Evolutionary conservation across 2,329 filamentous ascomycete genomes (phyloP).

Genomic region (Fusarium scirpi): DNA sequence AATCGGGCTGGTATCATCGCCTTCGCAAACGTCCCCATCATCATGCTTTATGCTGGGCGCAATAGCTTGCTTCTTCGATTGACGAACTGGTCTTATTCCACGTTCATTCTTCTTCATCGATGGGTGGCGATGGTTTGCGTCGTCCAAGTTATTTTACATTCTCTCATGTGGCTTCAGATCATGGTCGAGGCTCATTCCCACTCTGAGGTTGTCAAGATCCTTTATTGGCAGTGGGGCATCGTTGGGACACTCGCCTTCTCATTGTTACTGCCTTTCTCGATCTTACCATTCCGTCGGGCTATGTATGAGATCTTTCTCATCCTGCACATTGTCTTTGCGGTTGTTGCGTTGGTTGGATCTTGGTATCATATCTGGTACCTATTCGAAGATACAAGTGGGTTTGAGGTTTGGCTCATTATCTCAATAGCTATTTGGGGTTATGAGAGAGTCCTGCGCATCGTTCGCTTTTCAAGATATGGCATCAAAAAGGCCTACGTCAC

Average conservation of each 20-base stretch:
- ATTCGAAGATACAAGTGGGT: constrained; percentile 56
- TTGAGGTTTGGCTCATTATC: constrained; percentile 52
- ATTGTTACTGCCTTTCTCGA: constrained; percentile 50
- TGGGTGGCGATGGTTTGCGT: constrained; percentile 61
- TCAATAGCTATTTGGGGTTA: constrained; percentile 48
- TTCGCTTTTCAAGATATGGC: constrained; percentile 38
- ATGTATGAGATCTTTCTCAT: constrained; percentile 60
- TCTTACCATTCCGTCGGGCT: constrained; percentile 53
- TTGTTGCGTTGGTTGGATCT: constrained; percentile 56
- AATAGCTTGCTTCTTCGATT: constrained; percentile 63
- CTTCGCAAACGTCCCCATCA: constrained; percentile 56
- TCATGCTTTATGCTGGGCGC: constrained; percentile 59
- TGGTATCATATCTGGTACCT: constrained; percentile 57
- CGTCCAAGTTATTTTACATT: constrained; percentile 61
- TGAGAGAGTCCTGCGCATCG: constrained; percentile 46
- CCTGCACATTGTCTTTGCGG: constrained; percentile 56
- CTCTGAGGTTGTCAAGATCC: constrained; percentile 41
- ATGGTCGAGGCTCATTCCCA: constrained; percentile 50
- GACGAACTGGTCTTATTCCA: constrained; percentile 63
- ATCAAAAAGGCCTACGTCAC: constrained; percentile 48
- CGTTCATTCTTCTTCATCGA: constrained; percentile 62
- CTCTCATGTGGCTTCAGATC: constrained; percentile 54
- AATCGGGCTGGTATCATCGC: constrained; percentile 57
- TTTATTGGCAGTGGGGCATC: constrained; percentile 60
- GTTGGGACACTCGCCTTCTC: constrained; percentile 53